A percentile compares a stretch with the other conserved stretches of the same genome.
Conservation (phyloP, 768 basidiomycete species). For the Asterophora parasitica region DNA sequence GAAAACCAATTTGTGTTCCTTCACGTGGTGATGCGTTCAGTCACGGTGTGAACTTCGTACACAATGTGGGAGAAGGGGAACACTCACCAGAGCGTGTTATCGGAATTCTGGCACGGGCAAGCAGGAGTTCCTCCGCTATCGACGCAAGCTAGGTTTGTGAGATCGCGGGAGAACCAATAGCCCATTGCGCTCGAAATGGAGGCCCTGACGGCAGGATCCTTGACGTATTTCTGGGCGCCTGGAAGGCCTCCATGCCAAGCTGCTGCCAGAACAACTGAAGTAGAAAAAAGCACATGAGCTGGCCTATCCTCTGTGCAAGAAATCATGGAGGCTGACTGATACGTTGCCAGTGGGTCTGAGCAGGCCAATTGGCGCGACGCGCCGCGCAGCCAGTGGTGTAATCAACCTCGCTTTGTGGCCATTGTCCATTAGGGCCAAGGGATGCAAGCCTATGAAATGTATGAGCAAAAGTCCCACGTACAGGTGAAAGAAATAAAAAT, state of each 20-base stretch:
- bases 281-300: too few species aligned
- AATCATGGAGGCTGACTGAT: slow-evolving; percentile 26
- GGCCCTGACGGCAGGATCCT: slow-evolving; percentile 27
- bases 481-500: too few species aligned
- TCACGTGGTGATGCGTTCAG: background rate
- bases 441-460: slow-evolving; percentile 14
- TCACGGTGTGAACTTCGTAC: too few species aligned
- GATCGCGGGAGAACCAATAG: slow-evolving; percentile 51
- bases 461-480: too few species aligned
- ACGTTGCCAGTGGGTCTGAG: slow-evolving; percentile 44
- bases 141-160: slow-evolving; percentile 39
- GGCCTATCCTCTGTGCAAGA: background rate
- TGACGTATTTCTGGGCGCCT: slow-evolving; percentile 32
- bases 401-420: slow-evolving; percentile 40
- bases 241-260: slow-evolving; percentile 46
- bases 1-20: slow-evolving; percentile 55
- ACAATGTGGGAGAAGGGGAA: background rate
- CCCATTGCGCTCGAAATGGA: slow-evolving; percentile 39
- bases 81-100: slow-evolving; percentile 23
- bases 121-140: slow-evolving; percentile 35
- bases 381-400: slow-evolving; percentile 50
- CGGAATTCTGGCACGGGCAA: slow-evolving; percentile 47
- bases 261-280: slow-evolving; percentile 40
- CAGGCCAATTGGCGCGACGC: slow-evolving; percentile 54
- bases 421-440: slow-evolving; percentile 29